Base-by-base conservation (phyloP, 208 protist genomes). In the Leishmania major region DNA sequence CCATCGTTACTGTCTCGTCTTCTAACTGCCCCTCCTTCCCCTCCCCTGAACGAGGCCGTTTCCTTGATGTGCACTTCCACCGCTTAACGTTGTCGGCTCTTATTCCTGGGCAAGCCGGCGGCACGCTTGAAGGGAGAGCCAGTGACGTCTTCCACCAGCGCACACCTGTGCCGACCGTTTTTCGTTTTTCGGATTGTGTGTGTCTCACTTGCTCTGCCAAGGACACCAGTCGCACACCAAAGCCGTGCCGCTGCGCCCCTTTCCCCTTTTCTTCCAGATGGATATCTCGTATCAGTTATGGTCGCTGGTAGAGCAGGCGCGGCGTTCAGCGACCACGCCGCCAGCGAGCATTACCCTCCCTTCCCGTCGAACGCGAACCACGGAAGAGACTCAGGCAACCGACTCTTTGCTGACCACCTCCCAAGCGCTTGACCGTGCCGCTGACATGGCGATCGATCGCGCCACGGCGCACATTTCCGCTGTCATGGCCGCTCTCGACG, bases 401-500 rank as follows among this genome's bases (percentile, higher is more conserved):
- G 55, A 71, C 40, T 77, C 75, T 28, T 71, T 87, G 4, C 45
- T 81, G 37, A 71, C 31, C 17, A 89, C 83, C 35, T 80, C 77
- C 0, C 49, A 76, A 43, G 84, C 82, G 1, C 43, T 85, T 35
- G 62, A 53, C 67, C 35, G 75, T 15, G 78, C 79, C 6, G 75
- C 74, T 17, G 53, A 13, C 1, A 25, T 57, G 49, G 82, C 85
- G 0, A n/a, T 86, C 10, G 19, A 22, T 2, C 77, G 77, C 17
- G 84, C 80, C 19, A 45, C 80, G 0, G 55, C 49, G 5, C 70
- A 83, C 71, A 79, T 88, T 13, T 55, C 43, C 25, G 70, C 80
- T n/a, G 72, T 81, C 60, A 51, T 96, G 4, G 80, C 49, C 10
- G 90, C 87, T 2, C 76, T 96, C 40, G 90, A 94, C 60, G 84